phyloP scores from a whole-genome alignment of 2,329 filamentous ascomycete genomes.

The Penicillium psychrosexuale region DNA sequence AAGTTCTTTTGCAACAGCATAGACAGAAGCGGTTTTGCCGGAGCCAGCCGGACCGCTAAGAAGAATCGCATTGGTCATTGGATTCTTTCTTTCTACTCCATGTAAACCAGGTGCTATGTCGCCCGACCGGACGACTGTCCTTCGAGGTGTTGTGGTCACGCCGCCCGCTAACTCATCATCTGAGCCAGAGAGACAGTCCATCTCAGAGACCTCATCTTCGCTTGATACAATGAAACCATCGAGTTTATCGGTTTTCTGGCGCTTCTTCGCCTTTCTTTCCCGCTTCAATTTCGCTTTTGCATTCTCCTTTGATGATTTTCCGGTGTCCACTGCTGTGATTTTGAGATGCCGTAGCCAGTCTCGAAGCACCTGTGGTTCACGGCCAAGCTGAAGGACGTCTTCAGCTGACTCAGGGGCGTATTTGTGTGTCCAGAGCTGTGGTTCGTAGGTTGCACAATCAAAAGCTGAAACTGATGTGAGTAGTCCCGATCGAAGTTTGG shows the following conservation, averaged over 20 bases:
- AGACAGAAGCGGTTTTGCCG: conserved; percentile 89
- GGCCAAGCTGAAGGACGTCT: conserved; percentile 72
- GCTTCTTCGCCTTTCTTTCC: conserved; percentile 51
- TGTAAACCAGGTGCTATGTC: conserved; percentile 34
- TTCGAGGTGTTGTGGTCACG: conserved; percentile 36
- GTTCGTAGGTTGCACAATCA: conserved; percentile 74
- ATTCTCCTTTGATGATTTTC: conserved; percentile 36
- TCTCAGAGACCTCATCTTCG: conserved; percentile 68
- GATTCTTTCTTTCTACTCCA: conserved; percentile 47
- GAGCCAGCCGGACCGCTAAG: conserved; percentile 86
- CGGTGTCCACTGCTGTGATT: conserved; percentile 71
- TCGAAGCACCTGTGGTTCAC: conserved; percentile 67
- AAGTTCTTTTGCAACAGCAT: conserved; percentile 87
- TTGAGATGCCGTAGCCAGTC: conserved; percentile 78
- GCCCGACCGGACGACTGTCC: conserved; percentile 44
- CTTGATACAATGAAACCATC: conserved; percentile 78
- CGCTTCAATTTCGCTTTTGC: conserved; percentile 23
- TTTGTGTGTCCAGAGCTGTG: conserved; percentile 73
- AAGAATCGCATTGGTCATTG: conserved; percentile 70
- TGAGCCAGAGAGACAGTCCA: conserved; percentile 65
- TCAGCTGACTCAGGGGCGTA: conserved; percentile 69
- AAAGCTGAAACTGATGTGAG: conserved; percentile 68
- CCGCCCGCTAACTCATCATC: conserved; percentile 50
- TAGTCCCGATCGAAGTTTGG: conserved; percentile 59
- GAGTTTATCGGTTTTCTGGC: conserved; percentile 66